Conservation (phyloP, 164 flowering plant genomes). For the Berberis vulgaris region DNA sequence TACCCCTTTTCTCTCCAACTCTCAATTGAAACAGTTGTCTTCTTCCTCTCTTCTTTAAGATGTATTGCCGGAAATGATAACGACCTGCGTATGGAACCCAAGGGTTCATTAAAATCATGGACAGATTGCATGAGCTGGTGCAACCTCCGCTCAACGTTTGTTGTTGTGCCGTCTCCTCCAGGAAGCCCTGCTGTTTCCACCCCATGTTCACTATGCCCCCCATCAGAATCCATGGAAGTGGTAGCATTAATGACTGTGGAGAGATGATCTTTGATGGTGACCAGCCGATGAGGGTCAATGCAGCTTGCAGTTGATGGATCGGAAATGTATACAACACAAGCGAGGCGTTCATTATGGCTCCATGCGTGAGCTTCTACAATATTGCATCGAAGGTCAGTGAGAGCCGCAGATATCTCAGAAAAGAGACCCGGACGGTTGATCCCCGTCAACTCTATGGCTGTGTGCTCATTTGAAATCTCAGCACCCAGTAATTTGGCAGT, state of each 20-base stretch:
- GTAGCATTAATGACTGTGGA: constrained; percentile 43
- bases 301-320: constrained; percentile 33
- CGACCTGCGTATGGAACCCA: constrained; percentile 6
- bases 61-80: background rate
- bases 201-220: constrained; percentile 17
- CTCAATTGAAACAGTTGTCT: constrained; percentile 32
- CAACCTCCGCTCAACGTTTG: constrained; percentile 48
- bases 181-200: constrained; percentile 24
- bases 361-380: constrained; percentile 68
- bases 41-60: constrained; percentile 15
- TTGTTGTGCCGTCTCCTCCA: constrained; percentile 18
- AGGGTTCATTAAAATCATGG: constrained; percentile 39
- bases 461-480: constrained; percentile 24
- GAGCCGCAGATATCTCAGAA: constrained; percentile 69
- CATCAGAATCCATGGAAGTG: background rate
- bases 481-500: constrained; percentile 1
- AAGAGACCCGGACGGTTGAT: constrained; percentile 67
- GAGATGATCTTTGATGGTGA: constrained; percentile 47
- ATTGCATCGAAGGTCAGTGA: constrained; percentile 58
- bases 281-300: constrained; percentile 45
- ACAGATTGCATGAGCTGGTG: constrained; percentile 69
- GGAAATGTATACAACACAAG: constrained; percentile 54
- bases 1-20: constrained; percentile 55
- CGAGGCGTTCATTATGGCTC: constrained; percentile 66
- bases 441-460: constrained; percentile 56